Evolutionary conservation across 1,139 yeast species (phyloP).

Genomic region (Saccharomyces hybrid): DNA sequence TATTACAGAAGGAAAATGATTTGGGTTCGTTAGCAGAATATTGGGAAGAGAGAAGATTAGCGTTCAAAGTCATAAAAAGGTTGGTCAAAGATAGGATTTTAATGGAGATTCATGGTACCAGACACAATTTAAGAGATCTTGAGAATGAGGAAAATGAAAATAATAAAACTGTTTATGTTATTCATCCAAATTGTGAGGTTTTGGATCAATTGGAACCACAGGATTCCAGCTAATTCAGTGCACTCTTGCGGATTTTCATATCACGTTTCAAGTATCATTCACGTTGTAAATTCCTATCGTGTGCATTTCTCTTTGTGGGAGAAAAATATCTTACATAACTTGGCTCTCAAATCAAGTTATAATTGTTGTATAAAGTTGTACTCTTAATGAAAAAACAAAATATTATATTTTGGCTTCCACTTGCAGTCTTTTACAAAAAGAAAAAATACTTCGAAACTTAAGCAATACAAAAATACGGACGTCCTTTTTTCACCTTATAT

Average conservation of each 20-base stretch:
- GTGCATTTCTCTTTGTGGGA: neutral
- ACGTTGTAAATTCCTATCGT: neutral
- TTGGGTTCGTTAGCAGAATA: conserved; percentile 65
- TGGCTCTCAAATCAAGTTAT: too few relatives aligned
- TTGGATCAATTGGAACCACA: conserved; percentile 37
- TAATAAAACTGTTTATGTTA: conserved; percentile 49
- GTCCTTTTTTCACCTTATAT: neutral
- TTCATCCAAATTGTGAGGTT: conserved; percentile 87
- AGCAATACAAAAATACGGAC: neutral
- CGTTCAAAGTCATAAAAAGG: conserved; percentile 73
- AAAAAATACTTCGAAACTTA: neutral
- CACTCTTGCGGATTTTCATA: too few relatives aligned
- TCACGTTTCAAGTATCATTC: neutral
- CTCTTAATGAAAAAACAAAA: neutral
- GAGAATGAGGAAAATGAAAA: conserved; percentile 24
- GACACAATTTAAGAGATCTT: conserved; percentile 36
- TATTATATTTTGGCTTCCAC: neutral
- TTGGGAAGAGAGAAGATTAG: conserved; percentile 61
- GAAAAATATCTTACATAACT: too few relatives aligned
- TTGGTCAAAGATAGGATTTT: conserved; percentile 80
- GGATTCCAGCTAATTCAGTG: conserved; percentile 1
- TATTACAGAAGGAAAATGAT: conserved; percentile 66
- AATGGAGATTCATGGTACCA: conserved; percentile 68
- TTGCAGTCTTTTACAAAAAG: too few relatives aligned
- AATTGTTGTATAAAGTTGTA: neutral